phyloP scores from a whole-genome alignment of 2,329 filamentous ascomycete species.

The Penicillium rolfsii region DNA sequence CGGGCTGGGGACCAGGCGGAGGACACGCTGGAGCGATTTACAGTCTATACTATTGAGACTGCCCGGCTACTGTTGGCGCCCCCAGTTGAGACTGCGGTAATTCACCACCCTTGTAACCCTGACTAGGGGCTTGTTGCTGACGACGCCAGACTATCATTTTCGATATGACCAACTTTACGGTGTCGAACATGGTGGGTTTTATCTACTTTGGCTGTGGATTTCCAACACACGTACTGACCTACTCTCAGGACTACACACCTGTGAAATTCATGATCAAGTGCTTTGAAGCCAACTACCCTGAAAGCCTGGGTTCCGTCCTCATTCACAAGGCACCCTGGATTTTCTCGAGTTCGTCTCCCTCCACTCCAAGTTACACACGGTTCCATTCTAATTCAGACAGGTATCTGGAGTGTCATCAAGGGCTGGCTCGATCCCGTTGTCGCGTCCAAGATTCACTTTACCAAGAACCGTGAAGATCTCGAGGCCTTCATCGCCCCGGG shows the following conservation, averaged over 20 bases:
- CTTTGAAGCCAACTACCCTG: conserved; percentile 98
- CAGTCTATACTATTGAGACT: conserved; percentile 92
- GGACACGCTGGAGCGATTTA: conserved; percentile 81
- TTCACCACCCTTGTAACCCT: conserved; percentile 40
- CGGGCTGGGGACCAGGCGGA: conserved; percentile 80
- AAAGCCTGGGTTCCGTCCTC: conserved; percentile 83
- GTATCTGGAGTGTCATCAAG: conserved; percentile 94
- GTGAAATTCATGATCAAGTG: conserved; percentile 99
- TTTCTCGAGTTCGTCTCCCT: conserved; percentile 71
- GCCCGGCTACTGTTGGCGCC: conserved; percentile 78
- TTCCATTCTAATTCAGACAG: conserved; percentile 45
- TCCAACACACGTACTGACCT: conserved; percentile 15
- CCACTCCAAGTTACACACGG: not conserved
- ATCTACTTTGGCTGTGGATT: not conserved
- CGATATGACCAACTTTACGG: conserved; percentile 90
- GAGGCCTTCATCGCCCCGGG: conserved; percentile 71
- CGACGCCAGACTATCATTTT: conserved; percentile 77
- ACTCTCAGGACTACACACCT: conserved; percentile 78
- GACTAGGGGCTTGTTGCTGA: conserved; percentile 22
- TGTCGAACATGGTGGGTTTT: conserved; percentile 82
- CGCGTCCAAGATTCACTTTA: conserved; percentile 91
- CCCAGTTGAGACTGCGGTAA: conserved; percentile 88
- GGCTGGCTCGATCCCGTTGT: conserved; percentile 98
- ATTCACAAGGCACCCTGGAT: conserved; percentile 98
- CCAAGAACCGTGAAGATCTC: conserved; percentile 77